Conservation (phyloP, 2,329 filamentous ascomycete genomes). For the Penicillium vulpinum region DNA sequence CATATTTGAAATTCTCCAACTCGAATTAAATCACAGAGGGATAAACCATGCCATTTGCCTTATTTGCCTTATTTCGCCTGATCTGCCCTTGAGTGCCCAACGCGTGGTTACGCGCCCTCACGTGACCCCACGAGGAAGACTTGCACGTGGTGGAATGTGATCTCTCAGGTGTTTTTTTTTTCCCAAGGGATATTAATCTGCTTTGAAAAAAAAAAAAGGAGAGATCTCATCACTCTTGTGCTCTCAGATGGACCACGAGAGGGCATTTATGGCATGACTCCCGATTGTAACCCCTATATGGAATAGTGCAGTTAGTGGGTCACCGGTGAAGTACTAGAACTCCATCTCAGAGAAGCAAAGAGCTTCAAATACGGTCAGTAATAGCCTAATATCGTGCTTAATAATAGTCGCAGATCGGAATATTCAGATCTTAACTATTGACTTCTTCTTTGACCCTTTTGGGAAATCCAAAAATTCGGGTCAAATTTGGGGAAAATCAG, state of each 20-base stretch:
- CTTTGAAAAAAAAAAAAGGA: neutral
- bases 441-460: neutral
- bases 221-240: neutral
- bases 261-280: neutral
- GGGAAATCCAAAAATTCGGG: neutral
- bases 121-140: conserved; percentile 17
- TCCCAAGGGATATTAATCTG: neutral
- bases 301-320: neutral
- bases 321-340: neutral
- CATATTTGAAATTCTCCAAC: neutral
- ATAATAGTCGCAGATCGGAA: neutral
- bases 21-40: neutral
- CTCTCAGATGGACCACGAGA: neutral
- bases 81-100: neutral
- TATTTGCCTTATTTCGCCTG: neutral
- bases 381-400: neutral
- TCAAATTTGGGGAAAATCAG: neutral
- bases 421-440: neutral
- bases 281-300: no score
- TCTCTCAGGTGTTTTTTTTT: neutral
- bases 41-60: neutral
- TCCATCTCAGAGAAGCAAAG: neutral
- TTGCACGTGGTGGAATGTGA: conserved; percentile 11
- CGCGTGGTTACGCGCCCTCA: conserved; percentile 22
- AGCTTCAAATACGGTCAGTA: neutral